Base-by-base conservation (phyloP, 371 early-diverging fungal genomes). In the Batrachochytrium dendrobatidis region DNA sequence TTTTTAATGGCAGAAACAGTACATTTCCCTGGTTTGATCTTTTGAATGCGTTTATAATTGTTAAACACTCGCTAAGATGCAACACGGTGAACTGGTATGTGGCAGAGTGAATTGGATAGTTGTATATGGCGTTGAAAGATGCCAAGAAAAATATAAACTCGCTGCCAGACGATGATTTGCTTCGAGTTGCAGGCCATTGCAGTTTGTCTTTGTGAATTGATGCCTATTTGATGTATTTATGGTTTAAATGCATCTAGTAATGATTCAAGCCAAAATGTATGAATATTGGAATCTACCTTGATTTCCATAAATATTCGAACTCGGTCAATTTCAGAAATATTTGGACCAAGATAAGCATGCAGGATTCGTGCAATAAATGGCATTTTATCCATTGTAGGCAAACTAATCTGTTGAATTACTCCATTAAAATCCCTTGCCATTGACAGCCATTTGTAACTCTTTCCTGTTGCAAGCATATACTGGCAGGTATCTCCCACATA, bases 31-130 rank as follows among this genome's bases (percentile, higher is more conserved):
- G 49, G 17, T 18, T 22, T 59, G 35, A 24, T 17, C 25, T 55
- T 12, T 64, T 26, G 53, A 68, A 63, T 1, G 66, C 62, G 58
- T 73, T 70, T 30, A 73, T 48, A 28, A 70, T 58, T 30, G 70
- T 73, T 24, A 73, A 58, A 44, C 70, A 67, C 39, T 73, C 74
- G 39, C 57, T 61, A 28, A 73, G 53, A 30, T 68, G 53, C 18
- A 73, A 59, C 2, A 67, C 63, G n/a, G 66, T 61, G 51, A 58
- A 57, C 44, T 63, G 68, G 7, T 24, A 51, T 6, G 52, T 15
- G n/a, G 53, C 20, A 10, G 56, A 57, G 53, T 59, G 61, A 26
- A 34, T 24, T 51, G 56, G 25, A 20, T 48, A 48, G 49, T 48
- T 29, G 52, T 51, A 10, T 3, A 8, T 51, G 24, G 52, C 24